Base-by-base conservation (phyloP, 1,284 basidiomycete genomes). In the Abortiporus biennis region DNA sequence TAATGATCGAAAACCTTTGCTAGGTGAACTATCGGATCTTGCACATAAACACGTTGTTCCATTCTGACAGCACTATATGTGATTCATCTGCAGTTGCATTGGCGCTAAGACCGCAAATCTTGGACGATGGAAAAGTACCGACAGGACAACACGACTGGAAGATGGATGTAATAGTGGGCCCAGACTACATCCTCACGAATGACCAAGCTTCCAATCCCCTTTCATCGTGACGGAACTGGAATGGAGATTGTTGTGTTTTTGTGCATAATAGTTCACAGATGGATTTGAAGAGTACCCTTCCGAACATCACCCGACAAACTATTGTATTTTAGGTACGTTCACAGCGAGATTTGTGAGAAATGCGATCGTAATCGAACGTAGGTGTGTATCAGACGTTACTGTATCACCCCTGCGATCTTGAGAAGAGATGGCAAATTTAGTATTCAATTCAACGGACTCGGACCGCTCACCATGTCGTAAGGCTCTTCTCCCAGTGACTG, bases 81-180 rank as follows among this genome's bases (percentile, higher is more conserved):
- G 24, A 24, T 17, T 35, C 25, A 36, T 42, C 6, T 44, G n/a
- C 47, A 86, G 83, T 83, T 19, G 84, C 75, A 0, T 57, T 86
- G 40, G 71, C 79, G 2, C 64, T 88, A 29, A 68, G 74, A 29
- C 80, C 85, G 51, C 85, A 88, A 53, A 54, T 88, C 16, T 55
- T 85, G 23, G 69, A 72, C 22, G 55, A 49, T n/a, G 69, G 64
- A 19, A 46, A 67, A 36, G 68, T 88, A 17, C 85, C 85, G 8
- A 68, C 71, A 42, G 72, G 57, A 12, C 69, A 71, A 38, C 67
- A 71, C 52, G 85, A 88, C 61, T 83, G 82, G 74, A 76, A 68
- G 51, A 65, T 88, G 63, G 80, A 88, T 56, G 56, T 72, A 40
- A 66, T 88, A 47, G 61, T 85, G 32, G 77, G 77, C 13, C 74